Base-by-base conservation (phyloP, 192 early-diverging fungal species). In the Allomyces arbusculus region DNA sequence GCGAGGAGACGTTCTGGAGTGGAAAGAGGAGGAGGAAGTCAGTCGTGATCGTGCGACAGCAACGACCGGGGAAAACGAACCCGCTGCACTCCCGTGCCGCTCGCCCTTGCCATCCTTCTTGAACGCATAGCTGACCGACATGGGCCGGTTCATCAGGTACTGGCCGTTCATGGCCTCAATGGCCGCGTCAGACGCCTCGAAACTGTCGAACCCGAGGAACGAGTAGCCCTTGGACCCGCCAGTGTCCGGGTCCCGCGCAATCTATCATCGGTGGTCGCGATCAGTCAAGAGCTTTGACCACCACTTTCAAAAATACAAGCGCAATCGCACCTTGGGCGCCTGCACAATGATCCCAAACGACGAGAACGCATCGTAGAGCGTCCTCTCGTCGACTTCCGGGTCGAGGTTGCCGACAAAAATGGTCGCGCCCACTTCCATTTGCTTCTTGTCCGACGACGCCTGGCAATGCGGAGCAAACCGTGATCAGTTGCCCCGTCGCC, bases 61-160 rank as follows among this genome's bases (percentile, higher is more conserved):
- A 43, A 66, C 0, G 16, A 66, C 2, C 20, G 26, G 16, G 44
- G 23, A 65, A 61, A 40, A 63, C 43, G 65, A n/a, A 87, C 85
- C 86, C 26, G 92, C 92, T 0, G 91, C 91, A 44, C 88, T 89
- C 64, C 96, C 96, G 69, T 99, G 96, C 22, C 92, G 71, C 71
- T 97, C 94, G 25, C 96, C 96, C 74, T 93, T 92, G 25, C 92
- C 92, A 68, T 99, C 96, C 76, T 99, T 99, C 74, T 97, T 99
- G 70, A 93, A 91, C 2, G 94, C 92, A 77, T 92, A 99, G 19
- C 77, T 77, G 10, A 95, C 94, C 28, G 78, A 84, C 66, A 99
- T 89, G 26, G 87, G 85, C 70, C 94, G 94, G 72, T 92, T 91
- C 74, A 89, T 90, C 73, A 99, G 72, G 74, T 88, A 96, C 75